These are phyloP conservation scores for Nectriaceae sp. DNA, from an alignment of 2,329 filamentous ascomycete genomes.

Conservation along the genomic window DNA sequence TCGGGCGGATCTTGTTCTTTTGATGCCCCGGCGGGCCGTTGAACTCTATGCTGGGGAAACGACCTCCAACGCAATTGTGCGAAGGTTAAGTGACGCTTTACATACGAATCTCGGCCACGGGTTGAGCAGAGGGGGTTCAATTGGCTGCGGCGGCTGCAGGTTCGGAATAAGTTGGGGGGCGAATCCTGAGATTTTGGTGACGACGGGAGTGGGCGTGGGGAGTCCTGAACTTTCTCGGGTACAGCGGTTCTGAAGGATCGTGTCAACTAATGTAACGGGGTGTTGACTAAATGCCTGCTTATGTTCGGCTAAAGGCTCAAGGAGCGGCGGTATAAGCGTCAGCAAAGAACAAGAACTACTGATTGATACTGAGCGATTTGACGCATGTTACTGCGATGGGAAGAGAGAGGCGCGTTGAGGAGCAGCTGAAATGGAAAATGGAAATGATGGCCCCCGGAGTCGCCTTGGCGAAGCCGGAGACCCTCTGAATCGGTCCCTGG, in stretches of 20 bases:
- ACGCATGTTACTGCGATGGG: conserved; percentile 1
- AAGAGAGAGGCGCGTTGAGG: conserved; percentile 2
- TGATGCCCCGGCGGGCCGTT: conserved; percentile 14
- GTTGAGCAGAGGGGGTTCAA: conserved; percentile 22
- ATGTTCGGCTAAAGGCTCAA: no score
- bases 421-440: conserved; percentile 14
- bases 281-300: no score
- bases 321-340: no score
- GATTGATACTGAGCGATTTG: conserved; percentile 2
- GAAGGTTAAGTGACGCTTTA: conserved; percentile 13
- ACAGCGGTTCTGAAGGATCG: no score
- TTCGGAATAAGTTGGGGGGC: conserved; percentile 7
- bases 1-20: conserved; percentile 18
- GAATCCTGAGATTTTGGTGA: conserved; percentile 7
- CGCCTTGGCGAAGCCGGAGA: no score
- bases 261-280: no score
- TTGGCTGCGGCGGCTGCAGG: conserved; percentile 19
- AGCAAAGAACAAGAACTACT: background rate
- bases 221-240: no score
- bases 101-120: conserved; percentile 22
- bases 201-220: conserved; percentile 26
- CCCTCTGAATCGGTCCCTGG: no score
- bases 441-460: no score
- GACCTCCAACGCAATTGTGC: conserved; percentile 11
- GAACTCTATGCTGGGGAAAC: conserved; percentile 15